Conservation (phyloP, 805 yeast species). For the Saccharomycopsis fodiens region DNA sequence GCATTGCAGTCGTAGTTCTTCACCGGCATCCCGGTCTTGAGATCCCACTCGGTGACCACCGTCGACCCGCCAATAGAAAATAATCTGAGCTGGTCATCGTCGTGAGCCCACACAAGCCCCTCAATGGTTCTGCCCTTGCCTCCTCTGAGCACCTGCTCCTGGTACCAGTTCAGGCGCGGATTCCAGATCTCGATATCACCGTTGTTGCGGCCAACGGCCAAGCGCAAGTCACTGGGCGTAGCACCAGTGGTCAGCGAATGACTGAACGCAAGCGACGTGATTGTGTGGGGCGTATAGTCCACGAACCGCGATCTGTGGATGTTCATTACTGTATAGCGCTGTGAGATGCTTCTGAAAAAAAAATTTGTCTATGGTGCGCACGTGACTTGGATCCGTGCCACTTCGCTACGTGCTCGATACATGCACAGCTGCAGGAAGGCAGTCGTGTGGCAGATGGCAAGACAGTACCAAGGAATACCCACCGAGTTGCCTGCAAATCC, state of each 20-base stretch:
- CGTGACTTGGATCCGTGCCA: no score
- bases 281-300: conserved; percentile 77
- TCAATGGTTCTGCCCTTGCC: conserved; percentile 81
- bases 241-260: conserved; percentile 35
- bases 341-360: neutral
- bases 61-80: conserved; percentile 95
- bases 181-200: conserved; percentile 97
- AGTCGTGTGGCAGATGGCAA: neutral
- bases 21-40: conserved; percentile 62
- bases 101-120: conserved; percentile 73
- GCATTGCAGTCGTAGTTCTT: conserved; percentile 83
- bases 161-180: conserved; percentile 74
- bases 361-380: neutral
- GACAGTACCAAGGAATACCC: neutral
- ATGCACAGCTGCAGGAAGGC: no score
- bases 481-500: conserved; percentile 2
- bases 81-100: conserved; percentile 47
- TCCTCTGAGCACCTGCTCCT: conserved; percentile 68
- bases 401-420: no score
- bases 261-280: conserved; percentile 76
- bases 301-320: conserved; percentile 90
- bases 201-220: conserved; percentile 89
- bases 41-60: conserved; percentile 85
- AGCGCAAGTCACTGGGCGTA: conserved; percentile 51
- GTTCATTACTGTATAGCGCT: conserved; percentile 37